phyloP scores from a whole-genome alignment of 2,329 filamentous ascomycete genomes.

The Penicillium sp. region DNA sequence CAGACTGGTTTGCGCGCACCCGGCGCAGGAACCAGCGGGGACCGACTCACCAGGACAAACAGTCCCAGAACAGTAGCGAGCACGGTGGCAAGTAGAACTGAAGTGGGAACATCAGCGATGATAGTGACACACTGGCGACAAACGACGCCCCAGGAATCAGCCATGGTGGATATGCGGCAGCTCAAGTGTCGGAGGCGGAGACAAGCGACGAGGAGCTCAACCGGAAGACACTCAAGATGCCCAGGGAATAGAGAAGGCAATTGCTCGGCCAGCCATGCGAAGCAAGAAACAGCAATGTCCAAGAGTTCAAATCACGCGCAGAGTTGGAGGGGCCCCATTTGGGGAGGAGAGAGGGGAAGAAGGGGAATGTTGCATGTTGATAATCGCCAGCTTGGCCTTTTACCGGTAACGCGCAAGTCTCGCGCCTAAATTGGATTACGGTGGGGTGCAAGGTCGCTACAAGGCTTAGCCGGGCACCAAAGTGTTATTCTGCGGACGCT shows the following conservation, averaged over 20 bases:
- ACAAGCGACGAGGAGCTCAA: slow-evolving; percentile 7
- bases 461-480: neutral
- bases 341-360: neutral
- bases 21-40: neutral
- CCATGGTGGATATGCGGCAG: slow-evolving; percentile 23
- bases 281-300: neutral
- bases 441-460: slow-evolving; percentile 7
- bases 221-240: slow-evolving; percentile 13
- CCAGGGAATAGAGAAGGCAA: slow-evolving; percentile 9
- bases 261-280: slow-evolving; percentile 20
- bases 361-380: slow-evolving; percentile 7
- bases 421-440: slow-evolving; percentile 11
- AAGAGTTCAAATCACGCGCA: slow-evolving; percentile 2
- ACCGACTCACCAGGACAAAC: slow-evolving; percentile 34
- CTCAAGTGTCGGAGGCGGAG: slow-evolving; percentile 4
- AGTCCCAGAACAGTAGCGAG: slow-evolving; percentile 31
- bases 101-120: slow-evolving; percentile 28
- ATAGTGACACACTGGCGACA: slow-evolving; percentile 35
- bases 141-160: slow-evolving; percentile 26
- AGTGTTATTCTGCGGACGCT: slow-evolving; percentile 4
- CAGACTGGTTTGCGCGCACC: neutral
- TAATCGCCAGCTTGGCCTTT: slow-evolving; percentile 30
- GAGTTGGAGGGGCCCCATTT: neutral
- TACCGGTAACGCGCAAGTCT: slow-evolving; percentile 22
- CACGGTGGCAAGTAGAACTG: slow-evolving; percentile 29